Conservation (phyloP, 2,329 filamentous ascomycete species). For the Aureobasidium namibiae region DNA sequence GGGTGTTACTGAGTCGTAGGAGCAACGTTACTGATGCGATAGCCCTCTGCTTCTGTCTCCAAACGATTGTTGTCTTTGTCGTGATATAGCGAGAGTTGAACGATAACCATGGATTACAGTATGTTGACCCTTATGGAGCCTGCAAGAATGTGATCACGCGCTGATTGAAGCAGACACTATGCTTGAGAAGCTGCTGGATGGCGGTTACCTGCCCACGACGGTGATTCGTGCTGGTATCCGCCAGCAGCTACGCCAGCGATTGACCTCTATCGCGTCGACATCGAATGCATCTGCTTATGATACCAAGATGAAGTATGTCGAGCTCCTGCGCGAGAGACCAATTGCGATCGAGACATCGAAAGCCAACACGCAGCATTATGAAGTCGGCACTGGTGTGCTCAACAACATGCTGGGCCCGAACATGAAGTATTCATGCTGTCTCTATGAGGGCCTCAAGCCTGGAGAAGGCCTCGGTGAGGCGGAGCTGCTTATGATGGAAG, state of each 20-base stretch:
- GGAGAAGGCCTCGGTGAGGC: conserved; percentile 29
- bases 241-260: conserved; percentile 54
- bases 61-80: not conserved
- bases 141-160: not conserved
- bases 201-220: conserved; percentile 53
- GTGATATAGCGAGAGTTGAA: not conserved
- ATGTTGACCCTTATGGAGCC: not conserved
- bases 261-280: conserved; percentile 46
- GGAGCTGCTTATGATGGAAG: conserved; percentile 57
- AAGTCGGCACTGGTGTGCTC: conserved; percentile 60
- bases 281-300: conserved; percentile 46
- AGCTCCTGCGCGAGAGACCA: conserved; percentile 49
- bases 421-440: conserved; percentile 65
- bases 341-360: conserved; percentile 60
- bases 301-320: conserved; percentile 57
- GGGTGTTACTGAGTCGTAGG: not conserved
- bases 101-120: conserved; percentile 7
- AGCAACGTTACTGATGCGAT: not conserved
- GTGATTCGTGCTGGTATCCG: conserved; percentile 59
- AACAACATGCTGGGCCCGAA: conserved; percentile 54
- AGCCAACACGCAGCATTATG: conserved; percentile 65
- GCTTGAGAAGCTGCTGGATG: conserved; percentile 53
- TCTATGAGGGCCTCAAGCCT: conserved; percentile 57
- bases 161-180: conserved; percentile 21
- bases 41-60: not conserved